phyloP scores from a whole-genome alignment of 768 basidiomycete species.

The Boletus rubropictus region DNA sequence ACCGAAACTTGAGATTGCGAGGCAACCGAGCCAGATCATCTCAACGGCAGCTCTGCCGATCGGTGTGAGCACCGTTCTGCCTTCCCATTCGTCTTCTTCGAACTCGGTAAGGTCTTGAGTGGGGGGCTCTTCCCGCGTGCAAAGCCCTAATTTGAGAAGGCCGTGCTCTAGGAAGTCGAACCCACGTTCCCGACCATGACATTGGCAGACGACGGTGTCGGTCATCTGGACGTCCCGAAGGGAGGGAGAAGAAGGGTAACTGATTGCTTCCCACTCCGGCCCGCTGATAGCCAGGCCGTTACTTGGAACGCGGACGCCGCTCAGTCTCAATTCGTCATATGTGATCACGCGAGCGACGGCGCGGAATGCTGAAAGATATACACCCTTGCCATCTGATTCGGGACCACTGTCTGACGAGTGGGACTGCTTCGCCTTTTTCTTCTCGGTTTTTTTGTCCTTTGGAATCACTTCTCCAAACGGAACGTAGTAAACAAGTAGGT shows the following conservation, averaged over 20 bases:
- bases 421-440: constrained; percentile 29
- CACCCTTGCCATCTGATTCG: constrained; percentile 37
- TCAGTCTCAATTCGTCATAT: constrained; percentile 65
- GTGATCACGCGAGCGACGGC: constrained; percentile 70
- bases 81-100: constrained; percentile 40
- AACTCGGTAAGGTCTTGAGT: constrained; percentile 20
- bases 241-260: constrained; percentile 22
- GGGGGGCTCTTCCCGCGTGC: constrained; percentile 28
- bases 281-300: constrained; percentile 66
- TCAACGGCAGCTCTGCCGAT: constrained; percentile 48
- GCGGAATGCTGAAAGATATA: constrained; percentile 61
- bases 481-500: constrained; percentile 78
- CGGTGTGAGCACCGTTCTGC: constrained; percentile 38
- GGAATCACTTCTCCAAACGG: constrained; percentile 32
- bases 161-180: constrained; percentile 81
- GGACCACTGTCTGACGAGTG: constrained; percentile 25
- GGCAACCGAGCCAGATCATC: constrained; percentile 51
- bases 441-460: constrained; percentile 24
- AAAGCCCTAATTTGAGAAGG: constrained; percentile 68
- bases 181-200: constrained; percentile 55
- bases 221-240: constrained; percentile 32
- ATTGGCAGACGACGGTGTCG: constrained; percentile 52
- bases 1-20: constrained; percentile 44
- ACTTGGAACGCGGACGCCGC: constrained; percentile 68
- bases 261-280: constrained; percentile 47